Percentiles rank a stretch among this genome's conserved stretches.
phyloP scores from a whole-genome alignment of 2,329 filamentous ascomycete genomes.

The Sporothrix pseudoabietina region DNA sequence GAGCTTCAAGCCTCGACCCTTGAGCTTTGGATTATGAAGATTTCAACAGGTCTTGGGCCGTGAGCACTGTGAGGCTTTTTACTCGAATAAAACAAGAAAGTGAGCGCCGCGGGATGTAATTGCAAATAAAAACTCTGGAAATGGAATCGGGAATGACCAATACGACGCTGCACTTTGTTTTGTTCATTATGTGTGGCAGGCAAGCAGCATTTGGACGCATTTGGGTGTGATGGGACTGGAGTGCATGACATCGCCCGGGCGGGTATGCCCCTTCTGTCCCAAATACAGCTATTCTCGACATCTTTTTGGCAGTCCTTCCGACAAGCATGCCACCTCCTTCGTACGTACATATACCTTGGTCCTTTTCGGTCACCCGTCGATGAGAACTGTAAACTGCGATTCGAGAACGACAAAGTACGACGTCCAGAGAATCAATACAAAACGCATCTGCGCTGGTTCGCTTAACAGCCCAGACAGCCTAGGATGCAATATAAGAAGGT shows the following conservation, averaged over 20 bases:
- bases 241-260: constrained; percentile 13
- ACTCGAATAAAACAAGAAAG: neutral
- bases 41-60: neutral
- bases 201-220: neutral
- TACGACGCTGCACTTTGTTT: neutral
- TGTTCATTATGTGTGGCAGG: neutral
- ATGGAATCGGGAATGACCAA: neutral
- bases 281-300: neutral
- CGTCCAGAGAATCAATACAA: too few species aligned
- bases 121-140: neutral
- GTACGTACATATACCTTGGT: neutral
- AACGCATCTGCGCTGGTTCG: neutral
- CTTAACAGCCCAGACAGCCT: neutral
- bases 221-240: neutral
- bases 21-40: neutral
- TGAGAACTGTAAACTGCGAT: neutral
- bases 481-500: neutral
- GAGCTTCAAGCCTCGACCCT: neutral
- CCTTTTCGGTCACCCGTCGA: neutral
- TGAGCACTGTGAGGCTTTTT: neutral
- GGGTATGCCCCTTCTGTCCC: constrained; percentile 5
- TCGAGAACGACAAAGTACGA: neutral
- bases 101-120: neutral
- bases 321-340: neutral
- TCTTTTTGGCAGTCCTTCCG: constrained; percentile 16